Base-by-base conservation (phyloP, 768 basidiomycete species). In the Psilocybe azurescens region DNA sequence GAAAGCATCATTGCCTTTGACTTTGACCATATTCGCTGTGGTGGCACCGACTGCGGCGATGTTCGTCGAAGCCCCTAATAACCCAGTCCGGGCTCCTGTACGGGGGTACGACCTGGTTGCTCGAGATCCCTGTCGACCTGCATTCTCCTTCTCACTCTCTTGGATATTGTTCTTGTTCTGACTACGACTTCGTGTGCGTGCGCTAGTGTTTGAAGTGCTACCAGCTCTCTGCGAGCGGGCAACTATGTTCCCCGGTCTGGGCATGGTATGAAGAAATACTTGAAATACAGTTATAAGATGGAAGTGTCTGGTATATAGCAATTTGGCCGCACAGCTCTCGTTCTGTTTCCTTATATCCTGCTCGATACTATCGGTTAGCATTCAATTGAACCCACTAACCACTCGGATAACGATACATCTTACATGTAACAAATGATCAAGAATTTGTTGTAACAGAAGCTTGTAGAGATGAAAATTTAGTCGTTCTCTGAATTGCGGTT, bases 221-320 rank as follows among this genome's bases (percentile, higher is more conserved):
- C 71, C 69, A 24, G 24, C 66, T 70, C 72, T 70, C 52, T 75
- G 74, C 7, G 65, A 61, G 53, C 71, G 70, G 41, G 73, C 63
- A 9, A 73, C 54, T 24, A 24, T 24, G 61, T 73, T 75, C 24
- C 70, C 65, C n/a, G 74, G 74, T 47, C 67, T 70, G 33, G 74
- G 72, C 72, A 73, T 75, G 46, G 32, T 55, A 50, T 39, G n/a
- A n/a, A 33, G 2, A 24, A 24, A 24, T 24, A 24, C 24, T 24
- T 24, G 24, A 24, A 24, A 24, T 24, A 24, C 24, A 24, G 24
- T 24, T 24, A 24, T 24, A 24, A 24, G 24, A 24, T 24, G 24
- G 24, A 24, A 24, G 24, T 24, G 24, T 24, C 38, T 39, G 38
- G 38, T 39, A 39, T 8, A 39, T 8, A 39, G 2, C 8, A 14